Conservation (phyloP, 192 early-diverging fungal species). For the Podochytrium sp. region DNA sequence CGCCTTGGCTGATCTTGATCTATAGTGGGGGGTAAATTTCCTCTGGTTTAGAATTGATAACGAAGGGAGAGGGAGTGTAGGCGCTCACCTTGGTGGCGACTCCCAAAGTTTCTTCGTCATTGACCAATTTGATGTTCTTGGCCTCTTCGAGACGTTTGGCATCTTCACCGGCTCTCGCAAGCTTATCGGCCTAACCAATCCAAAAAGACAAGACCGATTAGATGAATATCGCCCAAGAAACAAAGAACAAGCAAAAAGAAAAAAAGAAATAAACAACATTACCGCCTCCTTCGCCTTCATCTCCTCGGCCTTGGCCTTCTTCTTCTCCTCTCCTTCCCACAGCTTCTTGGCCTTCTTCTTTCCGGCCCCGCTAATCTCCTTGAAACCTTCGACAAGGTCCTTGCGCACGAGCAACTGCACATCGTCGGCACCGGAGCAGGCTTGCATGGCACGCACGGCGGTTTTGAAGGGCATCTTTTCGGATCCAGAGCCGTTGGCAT, state of each 20-base stretch:
- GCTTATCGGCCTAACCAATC: constrained; percentile 52
- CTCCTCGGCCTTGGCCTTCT: constrained; percentile 56
- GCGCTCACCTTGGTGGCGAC: constrained; percentile 63
- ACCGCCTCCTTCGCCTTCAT: constrained; percentile 18
- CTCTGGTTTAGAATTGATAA: neutral
- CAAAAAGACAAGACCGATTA: neutral
- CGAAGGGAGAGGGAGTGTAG: constrained; percentile 2
- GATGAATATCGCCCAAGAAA: no score
- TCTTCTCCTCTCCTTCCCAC: constrained; percentile 69
- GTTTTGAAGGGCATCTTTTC: constrained; percentile 79
- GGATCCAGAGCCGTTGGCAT: constrained; percentile 78
- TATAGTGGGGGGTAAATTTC: constrained; percentile 31
- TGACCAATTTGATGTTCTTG: constrained; percentile 74
- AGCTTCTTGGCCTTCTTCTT: constrained; percentile 92
- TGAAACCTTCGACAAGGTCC: constrained; percentile 71
- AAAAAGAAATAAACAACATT: neutral
- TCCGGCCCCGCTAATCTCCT: constrained; percentile 81
- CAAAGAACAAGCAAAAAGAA: neutral
- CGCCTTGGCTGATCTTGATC: constrained; percentile 78
- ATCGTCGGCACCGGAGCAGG: constrained; percentile 40
- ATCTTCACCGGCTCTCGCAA: constrained; percentile 64
- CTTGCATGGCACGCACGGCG: constrained; percentile 70
- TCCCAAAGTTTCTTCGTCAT: constrained; percentile 78
- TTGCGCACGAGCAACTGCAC: constrained; percentile 74
- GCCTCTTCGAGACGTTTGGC: constrained; percentile 79